Evolutionary conservation across 2,329 filamentous ascomycete species (phyloP), one percentile per base, ranked within the genome.

Genomic region (Cytospora paraplurivora): DNA sequence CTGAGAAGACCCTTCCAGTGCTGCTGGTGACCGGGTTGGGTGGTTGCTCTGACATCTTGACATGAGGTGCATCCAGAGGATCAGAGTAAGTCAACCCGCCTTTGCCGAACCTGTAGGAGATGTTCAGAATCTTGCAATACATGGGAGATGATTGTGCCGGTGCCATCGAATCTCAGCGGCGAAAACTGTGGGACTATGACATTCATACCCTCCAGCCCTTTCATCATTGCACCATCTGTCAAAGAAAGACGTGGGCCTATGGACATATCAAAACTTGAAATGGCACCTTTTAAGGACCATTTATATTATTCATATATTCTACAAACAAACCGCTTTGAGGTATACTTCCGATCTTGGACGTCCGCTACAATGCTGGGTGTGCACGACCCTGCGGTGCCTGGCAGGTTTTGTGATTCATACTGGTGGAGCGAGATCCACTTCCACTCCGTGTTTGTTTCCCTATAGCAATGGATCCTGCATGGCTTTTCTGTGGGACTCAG

Each of bases 371-470:
- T 50, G 10, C 33, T 55, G 41, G 59, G 59, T 44, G 35, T 50
- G 32, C 41, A 12, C 38, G 37, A 47, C 44, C n/a, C 44, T 10
- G 51, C 51, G 51, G 51, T 61, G 59, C 54, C 59, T 61, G 53
- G 59, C 59, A 61, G 59, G 59, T 61, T 52, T 61, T 44, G 55
- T 61, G 59, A 61, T 61, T 55, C 59, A 61, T 41, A 49, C 49
- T 34, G 35, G 59, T 61, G 59, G 59, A 61, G 47, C 59, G 21
- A 49, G 17, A 55, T 47, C 59, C 59, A 61, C 59, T 19, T 8
- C 8, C 19, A 53, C 38, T 34, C 59, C 59, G 15, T 55, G 15
- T 61, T 49, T 33, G 32, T 54, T 54, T 61, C 38, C 51, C 19
- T 53, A 50, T 53, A 61, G 59, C 38, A 51, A 35, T 55, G 51